Evolutionary conservation across 73 alveolate genomes (phyloP).

Genomic region (Tetrahymena thermophila): DNA sequence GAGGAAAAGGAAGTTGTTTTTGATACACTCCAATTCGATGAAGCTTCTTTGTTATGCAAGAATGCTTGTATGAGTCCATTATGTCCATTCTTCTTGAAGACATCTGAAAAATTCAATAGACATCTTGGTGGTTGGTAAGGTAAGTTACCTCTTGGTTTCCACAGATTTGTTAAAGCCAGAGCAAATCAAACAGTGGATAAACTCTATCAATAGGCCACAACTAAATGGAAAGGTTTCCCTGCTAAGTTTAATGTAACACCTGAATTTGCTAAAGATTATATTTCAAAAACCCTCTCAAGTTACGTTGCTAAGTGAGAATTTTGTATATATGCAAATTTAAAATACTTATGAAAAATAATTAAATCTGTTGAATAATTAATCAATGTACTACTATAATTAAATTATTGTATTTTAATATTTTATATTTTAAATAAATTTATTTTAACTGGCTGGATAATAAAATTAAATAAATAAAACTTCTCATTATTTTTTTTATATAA

Average conservation of each 20-base stretch:
- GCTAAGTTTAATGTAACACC: neutral
- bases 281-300: neutral
- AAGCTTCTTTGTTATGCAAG: neutral
- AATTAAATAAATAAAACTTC: too few species aligned
- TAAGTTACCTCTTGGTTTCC: neutral
- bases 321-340: neutral
- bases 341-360: too few species aligned
- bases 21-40: neutral
- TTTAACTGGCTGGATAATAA: neutral
- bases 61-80: neutral
- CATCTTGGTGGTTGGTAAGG: conserved; percentile 4
- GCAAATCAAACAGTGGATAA: neutral
- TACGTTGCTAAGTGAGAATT: neutral
- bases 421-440: too few species aligned
- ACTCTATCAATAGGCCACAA: neutral
- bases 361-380: neutral
- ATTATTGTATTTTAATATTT: neutral
- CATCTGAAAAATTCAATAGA: neutral
- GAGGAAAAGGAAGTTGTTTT: neutral
- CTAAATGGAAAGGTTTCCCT: neutral
- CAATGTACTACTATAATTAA: neutral
- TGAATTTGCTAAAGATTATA: neutral
- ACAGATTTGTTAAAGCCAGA: neutral
- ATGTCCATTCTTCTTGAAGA: neutral
- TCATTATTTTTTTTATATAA: neutral